phyloP scores from a whole-genome alignment of 2,329 filamentous ascomycete species.

The Xylaria multiplex region DNA sequence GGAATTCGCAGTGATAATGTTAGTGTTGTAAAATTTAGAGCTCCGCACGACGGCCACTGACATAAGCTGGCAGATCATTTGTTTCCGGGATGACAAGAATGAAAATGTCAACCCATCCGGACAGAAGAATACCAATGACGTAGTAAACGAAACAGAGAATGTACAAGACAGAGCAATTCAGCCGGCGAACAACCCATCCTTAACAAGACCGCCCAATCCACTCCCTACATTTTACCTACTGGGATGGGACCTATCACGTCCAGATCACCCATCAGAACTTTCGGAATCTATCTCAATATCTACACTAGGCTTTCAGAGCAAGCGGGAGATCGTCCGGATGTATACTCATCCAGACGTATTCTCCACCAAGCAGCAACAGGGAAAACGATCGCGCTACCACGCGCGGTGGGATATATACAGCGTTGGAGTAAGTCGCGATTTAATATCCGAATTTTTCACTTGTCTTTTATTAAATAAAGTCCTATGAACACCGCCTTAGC shows the following conservation, averaged over 20 bases:
- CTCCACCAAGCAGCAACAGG: not conserved
- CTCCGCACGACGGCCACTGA: not conserved
- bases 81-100: not conserved
- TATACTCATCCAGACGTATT: conserved; percentile 20
- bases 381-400: conserved; percentile 13
- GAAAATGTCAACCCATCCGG: not conserved
- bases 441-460: not conserved
- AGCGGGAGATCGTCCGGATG: conserved; percentile 9
- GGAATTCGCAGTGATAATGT: conserved; percentile 22
- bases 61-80: not conserved
- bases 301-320: conserved; percentile 15
- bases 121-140: not conserved
- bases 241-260: conserved; percentile 20
- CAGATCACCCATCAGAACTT: conserved; percentile 19
- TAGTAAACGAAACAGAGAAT: not conserved
- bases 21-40: not conserved
- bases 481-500: not conserved
- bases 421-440: conserved; percentile 9
- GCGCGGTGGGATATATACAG: conserved; percentile 20
- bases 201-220: conserved; percentile 5
- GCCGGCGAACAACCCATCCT: not conserved
- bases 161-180: not conserved
- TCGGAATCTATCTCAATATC: conserved; percentile 20
- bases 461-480: no score
- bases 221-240: conserved; percentile 13